Evolutionary conservation across 257 asterid genomes (phyloP), one percentile per base, ranked within the genome.

Genomic region (Paulownia fortunei): DNA sequence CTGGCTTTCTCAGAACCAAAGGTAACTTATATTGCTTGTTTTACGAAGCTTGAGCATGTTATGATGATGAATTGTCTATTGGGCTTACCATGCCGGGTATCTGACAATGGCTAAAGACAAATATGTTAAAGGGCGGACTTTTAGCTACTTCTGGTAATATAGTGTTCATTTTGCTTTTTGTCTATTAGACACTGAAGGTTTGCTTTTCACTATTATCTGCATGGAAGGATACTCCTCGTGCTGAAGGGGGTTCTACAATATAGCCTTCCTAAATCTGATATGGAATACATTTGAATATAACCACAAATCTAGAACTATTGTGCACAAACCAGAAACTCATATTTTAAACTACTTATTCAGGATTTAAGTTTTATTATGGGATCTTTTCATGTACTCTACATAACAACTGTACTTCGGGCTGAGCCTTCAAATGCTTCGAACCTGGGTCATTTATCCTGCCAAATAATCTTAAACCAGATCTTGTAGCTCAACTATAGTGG

Each of bases 1-100:
- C 73, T 96, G 64, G 99, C 99, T 74, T 96, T 96, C 87, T 91
- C 98, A 1, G 89, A 96, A 82, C 98, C 99, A 11, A 87, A 89
- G 98, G 99, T 96, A 87, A 81, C 26, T 23, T 0, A 26, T 69
- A 64, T 62, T 55, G 19, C 52, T 72, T 9, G 44, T 47, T 26
- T 47, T 32, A 26, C 39, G 15, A 56, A 56, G 19, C 65, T 62
- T 52, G 58, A 49, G 2, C 72, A 41, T 6, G 65, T 18, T 15
- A 6, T 30, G 9, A 6, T 9, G 13, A 41, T 39, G 13, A 42
- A 24, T 41, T 32, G 18, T 39, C 55, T 13, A 30, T 1, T 24
- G 44, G 26, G 44, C 8, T 16, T 8, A 61, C 0, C 18, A 3
- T 55, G 62, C 32, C 2, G 13, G 27, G 12, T 55, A 19, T 55